phyloP scores from a whole-genome alignment of 345 rosid species.

The Laguncularia racemosa region DNA sequence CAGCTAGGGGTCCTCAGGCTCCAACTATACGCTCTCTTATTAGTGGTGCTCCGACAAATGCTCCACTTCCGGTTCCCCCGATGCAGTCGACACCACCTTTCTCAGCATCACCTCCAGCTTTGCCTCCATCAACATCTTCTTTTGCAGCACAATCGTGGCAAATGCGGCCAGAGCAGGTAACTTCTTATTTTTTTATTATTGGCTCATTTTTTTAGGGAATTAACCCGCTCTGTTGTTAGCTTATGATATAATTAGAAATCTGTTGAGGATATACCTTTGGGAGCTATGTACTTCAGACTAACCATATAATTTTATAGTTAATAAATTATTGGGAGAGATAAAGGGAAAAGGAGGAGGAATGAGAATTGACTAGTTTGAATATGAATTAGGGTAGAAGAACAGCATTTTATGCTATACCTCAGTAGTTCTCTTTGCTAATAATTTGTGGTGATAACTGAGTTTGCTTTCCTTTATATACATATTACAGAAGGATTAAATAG shows the following conservation, averaged over 20 bases:
- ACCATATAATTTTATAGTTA: too few species aligned
- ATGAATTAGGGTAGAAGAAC: too few species aligned
- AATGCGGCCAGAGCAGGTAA: slow-evolving; percentile 41
- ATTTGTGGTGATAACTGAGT: background rate
- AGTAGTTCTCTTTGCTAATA: background rate
- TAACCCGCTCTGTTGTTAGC: background rate
- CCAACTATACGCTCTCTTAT: slow-evolving; percentile 34
- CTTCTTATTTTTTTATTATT: background rate
- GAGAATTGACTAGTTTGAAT: too few species aligned
- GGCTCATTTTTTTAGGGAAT: background rate
- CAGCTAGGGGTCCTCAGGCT: slow-evolving; percentile 35
- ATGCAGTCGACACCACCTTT: slow-evolving; percentile 24
- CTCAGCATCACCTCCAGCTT: slow-evolving; percentile 33
- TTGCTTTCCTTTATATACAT: background rate
- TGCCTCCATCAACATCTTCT: slow-evolving; percentile 35
- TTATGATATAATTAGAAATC: background rate
- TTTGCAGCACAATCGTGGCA: slow-evolving; percentile 58
- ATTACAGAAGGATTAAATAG: slow-evolving; percentile 1
- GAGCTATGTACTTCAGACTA: too few species aligned
- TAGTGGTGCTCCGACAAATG: slow-evolving; percentile 27
- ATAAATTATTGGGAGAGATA: too few species aligned
- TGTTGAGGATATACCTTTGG: background rate
- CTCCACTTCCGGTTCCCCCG: slow-evolving; percentile 29
- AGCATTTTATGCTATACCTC: background rate
- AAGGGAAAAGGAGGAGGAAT: too few species aligned